A percentile compares a stretch with the other conserved stretches of the same genome.
Evolutionary conservation across 495 filamentous ascomycete genomes (phyloP).

Genomic region (Pseudoneurospora amorphoporcata): DNA sequence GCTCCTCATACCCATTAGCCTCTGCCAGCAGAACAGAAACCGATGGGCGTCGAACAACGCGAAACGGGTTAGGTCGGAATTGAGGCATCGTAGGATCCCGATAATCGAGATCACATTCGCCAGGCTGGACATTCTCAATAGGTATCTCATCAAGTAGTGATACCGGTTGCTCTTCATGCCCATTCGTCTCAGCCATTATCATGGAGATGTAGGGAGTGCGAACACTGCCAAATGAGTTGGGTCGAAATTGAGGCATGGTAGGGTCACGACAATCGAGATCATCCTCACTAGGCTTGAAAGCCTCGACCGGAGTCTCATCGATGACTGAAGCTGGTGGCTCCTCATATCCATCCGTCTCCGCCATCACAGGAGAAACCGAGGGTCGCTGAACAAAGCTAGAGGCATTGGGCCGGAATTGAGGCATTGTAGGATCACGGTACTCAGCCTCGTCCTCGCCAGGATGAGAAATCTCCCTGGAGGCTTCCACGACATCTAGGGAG

Average conservation of each 20-base stretch:
- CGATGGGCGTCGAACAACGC: neutral
- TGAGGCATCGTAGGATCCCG: neutral
- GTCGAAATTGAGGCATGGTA: neutral
- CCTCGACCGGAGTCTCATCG: neutral
- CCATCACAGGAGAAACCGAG: neutral
- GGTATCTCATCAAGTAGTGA: neutral
- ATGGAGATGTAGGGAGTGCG: neutral
- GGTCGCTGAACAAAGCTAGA: neutral
- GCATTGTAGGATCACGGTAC: neutral
- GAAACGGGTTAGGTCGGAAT: neutral
- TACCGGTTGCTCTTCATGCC: neutral
- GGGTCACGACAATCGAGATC: no score
- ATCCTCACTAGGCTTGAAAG: no score
- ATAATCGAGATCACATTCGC: neutral
- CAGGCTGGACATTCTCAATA: neutral
- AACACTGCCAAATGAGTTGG: neutral
- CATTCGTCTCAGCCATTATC: neutral
- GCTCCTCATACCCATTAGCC: neutral
- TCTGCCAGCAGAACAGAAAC: neutral
- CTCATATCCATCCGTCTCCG: neutral
- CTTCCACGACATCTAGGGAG: neutral
- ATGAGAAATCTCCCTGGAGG: neutral
- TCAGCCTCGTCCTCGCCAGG: neutral
- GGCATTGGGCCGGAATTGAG: neutral
- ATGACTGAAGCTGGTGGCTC: neutral